Conservation (phyloP, 768 basidiomycete species). For the Russula brevipes region DNA sequence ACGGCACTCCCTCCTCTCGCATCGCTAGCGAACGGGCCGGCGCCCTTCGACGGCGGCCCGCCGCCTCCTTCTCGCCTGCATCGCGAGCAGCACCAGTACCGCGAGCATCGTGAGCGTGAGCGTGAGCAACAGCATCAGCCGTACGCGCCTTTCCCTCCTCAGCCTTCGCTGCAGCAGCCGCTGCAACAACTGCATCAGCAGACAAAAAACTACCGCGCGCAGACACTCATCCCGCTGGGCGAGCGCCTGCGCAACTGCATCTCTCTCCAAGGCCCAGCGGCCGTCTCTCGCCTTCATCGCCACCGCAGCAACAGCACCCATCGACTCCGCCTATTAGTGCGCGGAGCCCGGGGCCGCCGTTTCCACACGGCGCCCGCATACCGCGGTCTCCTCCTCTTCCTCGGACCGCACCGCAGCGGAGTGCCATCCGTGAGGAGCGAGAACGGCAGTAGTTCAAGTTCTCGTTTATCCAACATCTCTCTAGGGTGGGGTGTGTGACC, state of each 20-base stretch:
- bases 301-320: slow-evolving; percentile 7
- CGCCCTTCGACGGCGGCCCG: slow-evolving; percentile 11
- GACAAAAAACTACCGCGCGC: slow-evolving; percentile 27
- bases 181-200: slow-evolving; percentile 16
- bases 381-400: slow-evolving; percentile 7
- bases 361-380: neutral
- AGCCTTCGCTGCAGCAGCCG: slow-evolving; percentile 19
- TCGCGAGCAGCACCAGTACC: slow-evolving; percentile 7
- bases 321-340: slow-evolving; percentile 17
- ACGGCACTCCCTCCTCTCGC: slow-evolving; percentile 12
- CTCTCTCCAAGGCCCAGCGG: slow-evolving; percentile 26
- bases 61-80: slow-evolving; percentile 10
- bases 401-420: slow-evolving; percentile 4
- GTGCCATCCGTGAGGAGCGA: slow-evolving; percentile 14
- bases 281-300: slow-evolving; percentile 17
- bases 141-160: slow-evolving; percentile 23
- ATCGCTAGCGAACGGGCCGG: slow-evolving; percentile 14
- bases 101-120: neutral
- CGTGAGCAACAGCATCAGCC: slow-evolving; percentile 17
- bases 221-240: slow-evolving; percentile 29
- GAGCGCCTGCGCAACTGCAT: slow-evolving; percentile 26
- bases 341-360: slow-evolving; percentile 12
- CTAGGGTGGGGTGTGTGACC: neutral
- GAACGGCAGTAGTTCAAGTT: neutral
- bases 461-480: neutral